A percentile compares a stretch with the other conserved stretches of the same genome.
These are phyloP conservation scores for Mortierella sp. DNA, from an alignment of 371 early-diverging fungal genomes.

Conservation along the genomic window DNA sequence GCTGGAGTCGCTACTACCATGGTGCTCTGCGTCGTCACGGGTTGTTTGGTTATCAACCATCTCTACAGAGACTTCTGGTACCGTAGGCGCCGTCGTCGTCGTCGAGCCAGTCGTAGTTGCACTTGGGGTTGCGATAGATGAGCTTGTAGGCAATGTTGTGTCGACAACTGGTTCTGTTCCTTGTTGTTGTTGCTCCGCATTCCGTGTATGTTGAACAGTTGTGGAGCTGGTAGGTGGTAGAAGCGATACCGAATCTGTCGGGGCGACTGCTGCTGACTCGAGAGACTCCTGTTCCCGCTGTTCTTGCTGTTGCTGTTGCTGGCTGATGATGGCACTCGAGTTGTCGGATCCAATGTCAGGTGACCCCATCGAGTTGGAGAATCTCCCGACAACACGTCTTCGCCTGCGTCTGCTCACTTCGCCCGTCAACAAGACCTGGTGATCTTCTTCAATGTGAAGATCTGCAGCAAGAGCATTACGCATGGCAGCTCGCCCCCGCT, in stretches of 20 bases:
- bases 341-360: conserved; percentile 39
- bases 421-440: conserved; percentile 38
- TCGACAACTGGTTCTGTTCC: not conserved
- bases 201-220: not conserved
- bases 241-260: not conserved
- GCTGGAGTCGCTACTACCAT: not conserved
- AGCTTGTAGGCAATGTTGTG: not conserved
- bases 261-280: not conserved
- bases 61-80: conserved; percentile 13
- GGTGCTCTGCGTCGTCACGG: conserved; percentile 4
- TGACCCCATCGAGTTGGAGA: conserved; percentile 14
- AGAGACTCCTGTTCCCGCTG: not conserved
- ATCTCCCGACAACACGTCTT: conserved; percentile 27
- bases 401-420: conserved; percentile 47
- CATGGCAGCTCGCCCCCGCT: conserved; percentile 41
- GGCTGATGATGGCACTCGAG: conserved; percentile 40
- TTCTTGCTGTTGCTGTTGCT: conserved; percentile 25
- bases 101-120: not conserved
- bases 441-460: conserved; percentile 36
- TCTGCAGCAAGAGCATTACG: conserved; percentile 31
- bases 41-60: conserved; percentile 3
- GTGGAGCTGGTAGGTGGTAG: not conserved
- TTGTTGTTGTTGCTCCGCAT: not conserved
- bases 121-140: not conserved
- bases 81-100: not conserved